Base-by-base conservation (phyloP, 2,329 filamentous ascomycete species). In the Mycosphaerella arachidis region DNA sequence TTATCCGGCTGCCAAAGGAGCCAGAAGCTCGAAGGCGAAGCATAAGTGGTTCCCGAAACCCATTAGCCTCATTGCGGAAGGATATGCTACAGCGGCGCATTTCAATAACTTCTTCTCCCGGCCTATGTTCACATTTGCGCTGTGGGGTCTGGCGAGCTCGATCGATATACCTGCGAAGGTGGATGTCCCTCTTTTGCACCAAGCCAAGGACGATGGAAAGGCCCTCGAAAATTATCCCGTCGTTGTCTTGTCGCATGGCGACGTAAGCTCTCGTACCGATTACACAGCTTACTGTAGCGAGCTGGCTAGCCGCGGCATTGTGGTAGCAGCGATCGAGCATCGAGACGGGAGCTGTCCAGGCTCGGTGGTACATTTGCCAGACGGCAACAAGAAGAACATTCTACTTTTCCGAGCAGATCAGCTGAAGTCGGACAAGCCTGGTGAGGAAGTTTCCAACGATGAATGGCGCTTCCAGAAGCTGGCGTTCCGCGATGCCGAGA, bases 241-340 rank as follows among this genome's bases (percentile, higher is more conserved):
- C 20, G 69, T 78, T 5, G 72, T 78, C 2, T 75, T 78, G 51
- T 77, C 74, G 6, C 76, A 78, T 61, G 76, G 76, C 3, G 77
- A 76, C 70, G 76, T 76, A 12, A 74, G 75, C 4, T 75, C 74
- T 67, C 72, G 73, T 40, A 77, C 77, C 55, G 73, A 72, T 59
- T 78, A 78, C 65, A 75, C 76, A 29, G 74, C 77, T 40, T 77
- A 76, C 52, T 71, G 76, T 8, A 76, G 76, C 6, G 76, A 76
- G 58, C 72, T 78, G 29, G 76, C 76, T 18, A 76, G 74, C 56
- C 70, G 77, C 40, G 76, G 76, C 5, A 72, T 73, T 20, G 69
- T 78, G 8, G 75, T 78, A 10, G 76, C 74, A 12, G 75, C 76
- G 1, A 70, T 78, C 18, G 76, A 78, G 66, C 76, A 78, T 58